These are phyloP conservation scores for Tolypocladium endophyticum DNA, from an alignment of 2,329 filamentous ascomycete species.

Conservation along the genomic window DNA sequence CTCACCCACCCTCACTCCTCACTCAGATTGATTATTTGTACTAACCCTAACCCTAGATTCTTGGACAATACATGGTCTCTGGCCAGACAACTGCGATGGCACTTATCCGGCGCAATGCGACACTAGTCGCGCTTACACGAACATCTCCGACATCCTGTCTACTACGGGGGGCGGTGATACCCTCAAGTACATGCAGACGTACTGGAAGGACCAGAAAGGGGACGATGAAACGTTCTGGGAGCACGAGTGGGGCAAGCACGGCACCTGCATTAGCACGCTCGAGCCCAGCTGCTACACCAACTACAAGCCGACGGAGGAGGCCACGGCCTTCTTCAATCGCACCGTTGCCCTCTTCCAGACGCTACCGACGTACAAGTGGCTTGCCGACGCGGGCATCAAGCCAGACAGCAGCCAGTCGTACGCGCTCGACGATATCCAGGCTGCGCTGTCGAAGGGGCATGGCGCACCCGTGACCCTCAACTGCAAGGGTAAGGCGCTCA, in stretches of 20 bases:
- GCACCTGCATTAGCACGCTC: conserved; percentile 59
- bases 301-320: conserved; percentile 52
- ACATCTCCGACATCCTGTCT: conserved; percentile 53
- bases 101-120: conserved; percentile 60
- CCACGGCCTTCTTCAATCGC: conserved; percentile 57
- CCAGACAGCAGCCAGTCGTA: conserved; percentile 47
- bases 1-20: neutral
- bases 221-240: conserved; percentile 58
- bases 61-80: conserved; percentile 65
- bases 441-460: conserved; percentile 40
- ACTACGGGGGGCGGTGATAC: conserved; percentile 40
- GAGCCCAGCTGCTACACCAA: conserved; percentile 53
- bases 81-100: conserved; percentile 59
- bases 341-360: conserved; percentile 55
- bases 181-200: conserved; percentile 55
- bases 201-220: conserved; percentile 61
- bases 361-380: conserved; percentile 54
- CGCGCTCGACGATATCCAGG: conserved; percentile 44
- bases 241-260: conserved; percentile 68
- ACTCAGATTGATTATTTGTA: too few relatives aligned
- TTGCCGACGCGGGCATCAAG: conserved; percentile 49
- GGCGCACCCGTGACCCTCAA: conserved; percentile 47
- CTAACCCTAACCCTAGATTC: too few relatives aligned
- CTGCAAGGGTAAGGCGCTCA: conserved; percentile 36
- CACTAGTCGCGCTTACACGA: conserved; percentile 46